Evolutionary conservation across 2,329 filamentous ascomycete species (phyloP), one percentile per base, ranked within the genome.

Genomic region (Aspergillus awamori): DNA sequence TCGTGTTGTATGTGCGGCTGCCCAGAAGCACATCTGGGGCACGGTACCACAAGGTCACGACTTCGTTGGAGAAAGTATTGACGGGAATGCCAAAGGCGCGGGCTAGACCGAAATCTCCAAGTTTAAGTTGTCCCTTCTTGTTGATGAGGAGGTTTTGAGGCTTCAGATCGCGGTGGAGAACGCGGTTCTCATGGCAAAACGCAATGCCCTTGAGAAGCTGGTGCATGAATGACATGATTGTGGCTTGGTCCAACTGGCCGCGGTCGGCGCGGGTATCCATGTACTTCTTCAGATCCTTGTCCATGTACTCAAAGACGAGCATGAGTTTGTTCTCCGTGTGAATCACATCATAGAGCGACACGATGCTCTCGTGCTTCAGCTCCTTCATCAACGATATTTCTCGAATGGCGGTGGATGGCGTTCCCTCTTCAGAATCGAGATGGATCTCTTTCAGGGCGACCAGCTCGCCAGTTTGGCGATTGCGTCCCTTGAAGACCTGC

Each of bases 311-410:
- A 70, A 99, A 99, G 8, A 99, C 95, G 43, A 99, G 88, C 95
- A 99, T 99, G 60, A 99, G 87, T 78, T 99, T 99, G 81, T 98
- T 99, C 82, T 99, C 95, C 61, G 95, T 99, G 79, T 99, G 95
- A 72, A 99, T 98, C 59, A 99, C 95, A 83, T 99, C 95, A 84
- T 98, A 92, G 5, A 99, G 88, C 61, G 90, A 92, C 70, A 99
- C 93, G 68, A 99, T 98, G 75, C 97, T 98, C 77, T 97, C 93
- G 79, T 99, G 95, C 80, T 98, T 98, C 68, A 99, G 86, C 80
- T 99, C 95, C 80, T 99, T 99, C 95, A 99, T 98, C 60, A 99
- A 85, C 1, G 93, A 97, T 72, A 99, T 99, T 79, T 99, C 95
- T 72, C 95, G 92, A 76, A 99, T 99, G 51, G 95, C 95, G 0